These are phyloP conservation scores for Sclerotinia glacialis DNA, from an alignment of 2,329 filamentous ascomycete species.

Conservation along the genomic window DNA sequence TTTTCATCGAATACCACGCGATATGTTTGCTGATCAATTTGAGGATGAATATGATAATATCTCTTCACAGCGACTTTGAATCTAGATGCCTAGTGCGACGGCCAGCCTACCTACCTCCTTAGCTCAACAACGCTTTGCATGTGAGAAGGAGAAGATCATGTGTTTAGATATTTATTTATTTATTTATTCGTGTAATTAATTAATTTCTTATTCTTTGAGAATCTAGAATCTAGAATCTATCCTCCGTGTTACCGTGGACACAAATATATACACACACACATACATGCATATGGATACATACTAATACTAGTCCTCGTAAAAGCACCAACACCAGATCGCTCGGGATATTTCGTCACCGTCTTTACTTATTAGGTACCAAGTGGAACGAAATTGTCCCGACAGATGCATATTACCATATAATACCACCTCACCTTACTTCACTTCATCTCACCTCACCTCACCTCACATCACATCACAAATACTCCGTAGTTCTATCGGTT, in stretches of 20 bases:
- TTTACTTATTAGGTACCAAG: too few species aligned
- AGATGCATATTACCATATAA: background rate
- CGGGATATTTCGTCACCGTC: background rate
- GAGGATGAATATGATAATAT: conserved; percentile 3
- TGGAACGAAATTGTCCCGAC: background rate
- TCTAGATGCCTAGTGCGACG: background rate
- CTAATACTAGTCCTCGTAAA: too few species aligned
- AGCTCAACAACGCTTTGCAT: background rate
- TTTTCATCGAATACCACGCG: background rate
- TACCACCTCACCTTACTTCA: too few species aligned
- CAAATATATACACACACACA: too few species aligned
- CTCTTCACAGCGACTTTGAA: background rate
- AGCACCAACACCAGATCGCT: background rate
- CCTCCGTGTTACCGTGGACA: too few species aligned
- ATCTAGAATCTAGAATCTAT: too few species aligned
- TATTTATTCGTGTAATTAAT: background rate
- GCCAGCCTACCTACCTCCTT: too few species aligned
- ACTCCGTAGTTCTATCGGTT: too few species aligned
- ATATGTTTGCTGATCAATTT: conserved; percentile 3
- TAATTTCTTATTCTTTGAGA: too few species aligned
- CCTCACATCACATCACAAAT: background rate
- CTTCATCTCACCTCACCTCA: too few species aligned
- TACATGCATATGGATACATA: background rate
- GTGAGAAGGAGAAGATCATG: background rate
- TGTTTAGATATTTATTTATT: background rate